A percentile compares a stretch with the other conserved stretches of the same genome.
Conservation (phyloP, 305 asterid species). For the Ilex paraguariensis region DNA sequence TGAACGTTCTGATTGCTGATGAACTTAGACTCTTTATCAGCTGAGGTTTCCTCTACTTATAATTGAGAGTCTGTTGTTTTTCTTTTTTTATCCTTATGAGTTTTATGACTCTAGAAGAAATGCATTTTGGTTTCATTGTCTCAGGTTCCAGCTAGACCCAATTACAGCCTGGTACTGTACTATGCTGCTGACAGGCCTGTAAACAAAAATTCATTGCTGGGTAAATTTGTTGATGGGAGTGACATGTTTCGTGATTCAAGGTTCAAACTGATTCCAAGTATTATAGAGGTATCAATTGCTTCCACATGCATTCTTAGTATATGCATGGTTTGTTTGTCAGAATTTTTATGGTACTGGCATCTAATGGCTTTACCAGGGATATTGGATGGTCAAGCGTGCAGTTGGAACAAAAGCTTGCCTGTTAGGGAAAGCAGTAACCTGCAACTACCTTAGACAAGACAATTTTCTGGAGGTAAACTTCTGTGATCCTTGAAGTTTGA, state of each 20-base stretch:
- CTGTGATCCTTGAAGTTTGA: too few relatives aligned
- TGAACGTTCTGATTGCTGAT: too few relatives aligned
- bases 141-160: conserved; percentile 97
- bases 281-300: conserved; percentile 64
- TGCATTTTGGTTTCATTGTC: conserved; percentile 21
- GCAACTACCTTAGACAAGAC: conserved; percentile 89
- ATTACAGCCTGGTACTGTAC: conserved; percentile 93
- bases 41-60: too few relatives aligned
- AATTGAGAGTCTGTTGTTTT: too few relatives aligned
- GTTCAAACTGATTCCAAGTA: conserved; percentile 98
- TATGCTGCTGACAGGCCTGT: conserved; percentile 93
- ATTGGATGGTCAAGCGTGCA: conserved; percentile 99
- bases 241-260: conserved; percentile 91
- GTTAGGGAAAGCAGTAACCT: conserved; percentile 94
- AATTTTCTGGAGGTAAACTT: conserved; percentile 82
- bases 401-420: conserved; percentile 99
- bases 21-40: too few relatives aligned
- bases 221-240: conserved; percentile 76
- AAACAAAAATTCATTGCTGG: conserved; percentile 67
- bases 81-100: too few relatives aligned
- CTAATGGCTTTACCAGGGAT: conserved; percentile 50
- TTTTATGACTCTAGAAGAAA: conserved; percentile 3
- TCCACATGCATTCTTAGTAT: conserved; percentile 8
- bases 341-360: conserved; percentile 5
- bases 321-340: conserved; percentile 8